Evolutionary conservation across 75 land plant species (phyloP).

Genomic region (Isoetes taiwanensis): DNA sequence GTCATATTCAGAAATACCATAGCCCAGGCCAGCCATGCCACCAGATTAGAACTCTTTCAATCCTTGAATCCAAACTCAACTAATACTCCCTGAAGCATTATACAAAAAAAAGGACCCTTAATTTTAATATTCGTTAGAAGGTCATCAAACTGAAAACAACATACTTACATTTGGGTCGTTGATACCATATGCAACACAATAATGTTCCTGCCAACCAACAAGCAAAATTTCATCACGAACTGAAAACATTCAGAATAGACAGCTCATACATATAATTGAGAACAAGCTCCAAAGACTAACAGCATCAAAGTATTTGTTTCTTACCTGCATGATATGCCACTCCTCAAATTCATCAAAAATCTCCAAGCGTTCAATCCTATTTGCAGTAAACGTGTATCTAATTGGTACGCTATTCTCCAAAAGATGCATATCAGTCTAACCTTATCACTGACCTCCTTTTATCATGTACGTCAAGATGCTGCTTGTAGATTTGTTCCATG

Average conservation of each 20-base stretch:
- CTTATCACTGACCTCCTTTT: constrained; percentile 43
- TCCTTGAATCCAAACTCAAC: too few species aligned
- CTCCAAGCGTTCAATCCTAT: constrained; percentile 85
- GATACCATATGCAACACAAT: constrained; percentile 77
- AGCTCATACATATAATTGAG: not conserved
- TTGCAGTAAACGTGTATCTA: not conserved
- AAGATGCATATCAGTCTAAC: not conserved
- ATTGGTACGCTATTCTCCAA: not conserved
- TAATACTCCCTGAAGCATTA: too few species aligned
- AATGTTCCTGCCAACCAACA: constrained; percentile 51
- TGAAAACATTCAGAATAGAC: not conserved
- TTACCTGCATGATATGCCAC: constrained; percentile 98
- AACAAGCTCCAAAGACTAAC: not conserved
- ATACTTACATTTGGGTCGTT: constrained; percentile 40
- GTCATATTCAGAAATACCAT: too few species aligned
- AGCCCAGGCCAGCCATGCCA: too few species aligned
- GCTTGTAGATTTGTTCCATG: constrained; percentile 68
- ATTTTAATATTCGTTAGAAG: too few species aligned
- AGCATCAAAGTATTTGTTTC: too few species aligned
- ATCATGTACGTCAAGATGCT: constrained; percentile 57
- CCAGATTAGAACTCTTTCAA: too few species aligned
- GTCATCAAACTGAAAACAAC: too few species aligned
- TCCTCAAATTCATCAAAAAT: constrained; percentile 97
- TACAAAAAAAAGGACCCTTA: too few species aligned
- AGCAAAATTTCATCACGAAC: not conserved